A percentile compares a stretch with the other conserved stretches of the same genome.
phyloP scores from a whole-genome alignment of 768 basidiomycete species.

The Hydnomerulius pinastri region DNA sequence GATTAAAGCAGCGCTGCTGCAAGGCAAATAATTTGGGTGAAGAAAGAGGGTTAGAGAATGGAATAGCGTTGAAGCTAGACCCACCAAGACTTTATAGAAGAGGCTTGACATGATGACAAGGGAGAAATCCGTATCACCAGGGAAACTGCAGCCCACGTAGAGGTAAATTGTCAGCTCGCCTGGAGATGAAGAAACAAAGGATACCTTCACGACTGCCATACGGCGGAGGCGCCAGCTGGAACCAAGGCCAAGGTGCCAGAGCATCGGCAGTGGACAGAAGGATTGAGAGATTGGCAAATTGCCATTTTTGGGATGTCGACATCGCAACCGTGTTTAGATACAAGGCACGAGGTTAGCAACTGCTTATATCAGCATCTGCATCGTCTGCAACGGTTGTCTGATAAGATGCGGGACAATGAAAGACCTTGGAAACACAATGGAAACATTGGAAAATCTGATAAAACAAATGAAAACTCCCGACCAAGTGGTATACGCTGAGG shows the following conservation, averaged over 20 bases:
- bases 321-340: background rate
- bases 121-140: slow-evolving; percentile 4
- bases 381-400: slow-evolving; percentile 29
- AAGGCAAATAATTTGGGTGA: slow-evolving; percentile 27
- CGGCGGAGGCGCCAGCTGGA: background rate
- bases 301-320: slow-evolving; percentile 13
- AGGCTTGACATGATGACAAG: background rate
- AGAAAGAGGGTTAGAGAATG: slow-evolving; percentile 16
- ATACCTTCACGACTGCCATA: slow-evolving; percentile 6
- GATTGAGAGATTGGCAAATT: background rate
- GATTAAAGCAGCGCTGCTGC: slow-evolving; percentile 57
- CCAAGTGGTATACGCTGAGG: too few species aligned
- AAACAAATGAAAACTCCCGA: too few species aligned
- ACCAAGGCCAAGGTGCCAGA: background rate
- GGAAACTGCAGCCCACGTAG: slow-evolving; percentile 7
- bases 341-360: slow-evolving; percentile 4
- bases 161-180: background rate
- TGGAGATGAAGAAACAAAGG: background rate
- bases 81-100: background rate
- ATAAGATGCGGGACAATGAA: too few species aligned
- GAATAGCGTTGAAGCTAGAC: slow-evolving; percentile 8
- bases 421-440: background rate
- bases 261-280: background rate
- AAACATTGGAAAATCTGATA: background rate
- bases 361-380: slow-evolving; percentile 20